Base-by-base conservation (phyloP, 805 yeast genomes). In the Barnettozyma californica region DNA sequence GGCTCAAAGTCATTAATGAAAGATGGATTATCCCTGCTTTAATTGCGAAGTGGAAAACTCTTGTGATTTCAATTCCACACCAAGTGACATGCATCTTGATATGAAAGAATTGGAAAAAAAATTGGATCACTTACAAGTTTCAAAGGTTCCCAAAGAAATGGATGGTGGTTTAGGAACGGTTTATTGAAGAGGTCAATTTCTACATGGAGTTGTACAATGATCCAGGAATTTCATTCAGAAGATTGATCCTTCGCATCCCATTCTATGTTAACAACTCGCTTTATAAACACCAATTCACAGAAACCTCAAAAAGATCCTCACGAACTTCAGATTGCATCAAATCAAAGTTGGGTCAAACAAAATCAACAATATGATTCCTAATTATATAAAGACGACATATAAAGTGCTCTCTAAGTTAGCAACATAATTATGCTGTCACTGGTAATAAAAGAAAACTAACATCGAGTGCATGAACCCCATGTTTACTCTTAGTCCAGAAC, bases 171-270 rank as follows among this genome's bases (percentile, higher is more conserved):
- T 86, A 81, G 58, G 86, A 87, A 49, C 66, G 78, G 50, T 81
- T 90, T 56, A 72, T 87, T n/a, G 86, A 84, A 53, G 95, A 89
- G 55, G 83, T 86, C 0, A 60, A 73, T 25, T 61, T 78, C 54
- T 75, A 73, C 35, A 81, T 84, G 73, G 78, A 80, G 50, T 69
- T 81, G 20, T 71, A 76, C 43, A 71, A 76, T 16, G 80, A 75
- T n/a, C 75, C 75, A 0, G 87, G 86, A 1, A 76, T 89, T 9
- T 73, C 82, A 4, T 89, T 89, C 64, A 73, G 77, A 11, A 71
- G 81, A 45, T 60, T 88, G 16, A 64, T 91, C 34, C 65, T 80
- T 27, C 82, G 80, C 54, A 71, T 90, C 34, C 96, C 96, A 0
- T 71, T 87, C 43, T 89, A 88, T 66, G 78, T 56, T 37, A 46